Conservation (phyloP, 1,139 yeast genomes). For the Candida sp. region DNA sequence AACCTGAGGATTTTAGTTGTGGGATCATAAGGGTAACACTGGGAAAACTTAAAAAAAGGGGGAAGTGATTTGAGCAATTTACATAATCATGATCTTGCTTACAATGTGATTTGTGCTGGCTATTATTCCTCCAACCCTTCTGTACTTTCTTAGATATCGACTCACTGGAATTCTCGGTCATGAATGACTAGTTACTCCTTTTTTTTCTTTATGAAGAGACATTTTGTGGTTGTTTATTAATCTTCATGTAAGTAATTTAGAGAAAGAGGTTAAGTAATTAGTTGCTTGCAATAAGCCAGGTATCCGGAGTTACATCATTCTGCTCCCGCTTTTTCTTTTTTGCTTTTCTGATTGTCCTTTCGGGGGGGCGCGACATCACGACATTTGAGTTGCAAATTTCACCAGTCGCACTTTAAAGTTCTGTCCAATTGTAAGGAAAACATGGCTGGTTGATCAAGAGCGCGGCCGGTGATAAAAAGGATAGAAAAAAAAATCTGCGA, state of each 20-base stretch:
- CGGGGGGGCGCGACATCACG: not conserved
- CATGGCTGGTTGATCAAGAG: not conserved
- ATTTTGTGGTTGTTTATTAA: not conserved
- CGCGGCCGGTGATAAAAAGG: not conserved
- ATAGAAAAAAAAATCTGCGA: not conserved
- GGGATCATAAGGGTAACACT: too few relatives aligned
- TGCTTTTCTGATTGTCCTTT: not conserved
- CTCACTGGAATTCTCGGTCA: slow-evolving; percentile 1
- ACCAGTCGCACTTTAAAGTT: not conserved
- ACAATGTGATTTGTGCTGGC: slow-evolving; percentile 3
- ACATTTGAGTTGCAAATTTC: slow-evolving; percentile 1
- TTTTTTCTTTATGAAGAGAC: not conserved
- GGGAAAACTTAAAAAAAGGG: not conserved
- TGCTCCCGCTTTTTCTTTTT: not conserved
- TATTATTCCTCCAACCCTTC: not conserved
- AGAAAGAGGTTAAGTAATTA: slow-evolving; percentile 1
- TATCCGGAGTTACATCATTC: not conserved
- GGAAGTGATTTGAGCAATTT: not conserved
- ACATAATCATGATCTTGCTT: not conserved
- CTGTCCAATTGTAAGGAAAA: not conserved
- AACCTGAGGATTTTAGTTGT: too few relatives aligned
- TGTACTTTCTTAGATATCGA: not conserved
- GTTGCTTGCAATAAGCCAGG: slow-evolving; percentile 1
- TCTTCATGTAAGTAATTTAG: slow-evolving; percentile 1
- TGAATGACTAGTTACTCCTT: not conserved